A percentile compares a stretch with the other conserved stretches of the same genome.
Evolutionary conservation across 2,329 filamentous ascomycete species (phyloP).

Genomic region (Ascocoryne sarcoides): DNA sequence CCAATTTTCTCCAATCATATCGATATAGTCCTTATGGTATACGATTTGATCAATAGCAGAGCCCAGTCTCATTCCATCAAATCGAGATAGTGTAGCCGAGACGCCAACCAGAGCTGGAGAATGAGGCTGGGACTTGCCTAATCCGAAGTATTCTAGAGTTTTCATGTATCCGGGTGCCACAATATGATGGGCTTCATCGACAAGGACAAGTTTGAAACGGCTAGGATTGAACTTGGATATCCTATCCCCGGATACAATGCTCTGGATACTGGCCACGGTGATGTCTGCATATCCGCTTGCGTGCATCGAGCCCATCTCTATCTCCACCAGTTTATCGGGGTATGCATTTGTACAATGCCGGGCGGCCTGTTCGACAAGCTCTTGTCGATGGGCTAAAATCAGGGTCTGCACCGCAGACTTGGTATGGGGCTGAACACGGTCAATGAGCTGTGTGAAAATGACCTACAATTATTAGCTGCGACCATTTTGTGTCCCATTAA

Average conservation of each 20-base stretch:
- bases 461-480: constrained; percentile 44
- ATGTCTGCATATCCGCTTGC: constrained; percentile 82
- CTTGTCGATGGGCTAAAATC: constrained; percentile 84
- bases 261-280: constrained; percentile 83
- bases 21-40: constrained; percentile 78
- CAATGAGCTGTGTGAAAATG: constrained; percentile 92
- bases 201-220: constrained; percentile 80
- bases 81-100: constrained; percentile 69
- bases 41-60: constrained; percentile 90
- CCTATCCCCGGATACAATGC: constrained; percentile 67
- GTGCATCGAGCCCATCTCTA: constrained; percentile 78
- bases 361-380: constrained; percentile 90
- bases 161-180: constrained; percentile 74
- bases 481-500: background rate
- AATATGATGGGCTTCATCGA: constrained; percentile 96
- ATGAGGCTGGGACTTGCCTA: constrained; percentile 41
- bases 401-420: constrained; percentile 64
- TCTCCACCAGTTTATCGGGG: constrained; percentile 70
- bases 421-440: constrained; percentile 53
- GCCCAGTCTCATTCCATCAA: constrained; percentile 76
- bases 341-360: constrained; percentile 75
- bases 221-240: constrained; percentile 74
- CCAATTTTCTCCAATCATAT: constrained; percentile 86
- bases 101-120: constrained; percentile 75
- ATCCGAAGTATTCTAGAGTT: constrained; percentile 68